A percentile compares a stretch with the other conserved stretches of the same genome.
phyloP scores from a whole-genome alignment of 768 basidiomycete species.

The Leccinellum luteum region DNA sequence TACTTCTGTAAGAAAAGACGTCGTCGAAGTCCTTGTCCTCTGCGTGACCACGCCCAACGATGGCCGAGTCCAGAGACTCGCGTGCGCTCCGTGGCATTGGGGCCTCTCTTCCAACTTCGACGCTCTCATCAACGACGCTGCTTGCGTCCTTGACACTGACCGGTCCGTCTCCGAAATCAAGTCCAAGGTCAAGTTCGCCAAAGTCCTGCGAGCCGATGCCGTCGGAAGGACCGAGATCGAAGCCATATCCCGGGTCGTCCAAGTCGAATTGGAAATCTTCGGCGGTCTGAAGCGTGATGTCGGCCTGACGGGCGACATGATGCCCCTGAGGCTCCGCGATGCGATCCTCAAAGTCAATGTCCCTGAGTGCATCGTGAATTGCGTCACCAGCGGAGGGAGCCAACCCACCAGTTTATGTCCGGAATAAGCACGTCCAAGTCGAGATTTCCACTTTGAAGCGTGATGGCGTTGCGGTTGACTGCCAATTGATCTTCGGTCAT shows the following conservation, averaged over 20 bases:
- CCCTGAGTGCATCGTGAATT: conserved; percentile 47
- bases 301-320: conserved; percentile 80
- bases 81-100: conserved; percentile 40
- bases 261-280: conserved; percentile 71
- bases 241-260: conserved; percentile 58
- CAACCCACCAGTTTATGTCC: conserved; percentile 72
- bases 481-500: conserved; percentile 92
- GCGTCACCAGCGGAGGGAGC: background rate
- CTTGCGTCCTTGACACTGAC: conserved; percentile 31
- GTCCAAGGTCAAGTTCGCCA: conserved; percentile 66
- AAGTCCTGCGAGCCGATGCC: conserved; percentile 88
- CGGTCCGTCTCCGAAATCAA: conserved; percentile 70
- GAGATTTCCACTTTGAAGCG: conserved; percentile 71
- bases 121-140: conserved; percentile 57
- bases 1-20: conserved; percentile 58
- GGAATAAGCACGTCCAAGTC: conserved; percentile 80
- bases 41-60: conserved; percentile 46
- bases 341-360: conserved; percentile 72
- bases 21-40: conserved; percentile 63
- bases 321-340: conserved; percentile 63
- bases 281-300: conserved; percentile 81
- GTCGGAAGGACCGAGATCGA: conserved; percentile 74
- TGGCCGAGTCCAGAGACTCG: conserved; percentile 60
- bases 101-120: conserved; percentile 79
- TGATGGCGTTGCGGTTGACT: conserved; percentile 86